Base-by-base conservation (phyloP, 352 stramenopile species). In the Globisporangium solare region DNA sequence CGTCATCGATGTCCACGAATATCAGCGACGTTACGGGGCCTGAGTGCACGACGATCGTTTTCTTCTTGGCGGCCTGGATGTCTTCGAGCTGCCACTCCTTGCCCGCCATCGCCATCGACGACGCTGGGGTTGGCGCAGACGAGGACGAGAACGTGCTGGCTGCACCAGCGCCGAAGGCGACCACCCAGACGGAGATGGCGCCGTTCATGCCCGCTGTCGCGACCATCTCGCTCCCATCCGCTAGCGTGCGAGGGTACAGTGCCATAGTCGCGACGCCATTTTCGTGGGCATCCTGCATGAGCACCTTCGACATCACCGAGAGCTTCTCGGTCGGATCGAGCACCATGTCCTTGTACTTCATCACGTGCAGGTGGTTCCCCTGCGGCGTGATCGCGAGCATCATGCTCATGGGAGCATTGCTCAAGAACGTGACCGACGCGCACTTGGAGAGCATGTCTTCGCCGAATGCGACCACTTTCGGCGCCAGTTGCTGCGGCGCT, bases 61-160 rank as follows among this genome's bases (percentile, higher is more conserved):
- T 83, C 68, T 89, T 89, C 56, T 90, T 92, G 45, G 65, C 69
- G 8, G 74, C 68, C 50, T 77, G 67, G 20, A 89, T 71, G 17
- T 92, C 82, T 31, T 89, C 79, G 15, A 91, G 60, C 13, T 81
- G 59, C 45, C 76, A 66, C 10, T 70, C 63, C 15, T 60, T 60
- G 21, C 49, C 31, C 11, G 11, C 10, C 12, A n/a, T 42, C 21
- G 40, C 17, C 20, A 11, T 5, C 1, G 51, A 41, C 7, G 51
- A 56, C 14, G 10, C 27, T 35, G 27, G 27, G 27, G 27, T 35
- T 35, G 27, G 7, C 27, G 27, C 10, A 35, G 53, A 15, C 13
- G 51, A 55, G 0, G 32, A 15, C 18, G 52, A 39, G 10, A 10
- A 1, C n/a, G n/a, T n/a, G n/a, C n/a, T n/a, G n/a, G 17, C 22